Evolutionary conservation across 2,329 filamentous ascomycete genomes (phyloP).

Genomic region (Lasiodiplodia sp.): DNA sequence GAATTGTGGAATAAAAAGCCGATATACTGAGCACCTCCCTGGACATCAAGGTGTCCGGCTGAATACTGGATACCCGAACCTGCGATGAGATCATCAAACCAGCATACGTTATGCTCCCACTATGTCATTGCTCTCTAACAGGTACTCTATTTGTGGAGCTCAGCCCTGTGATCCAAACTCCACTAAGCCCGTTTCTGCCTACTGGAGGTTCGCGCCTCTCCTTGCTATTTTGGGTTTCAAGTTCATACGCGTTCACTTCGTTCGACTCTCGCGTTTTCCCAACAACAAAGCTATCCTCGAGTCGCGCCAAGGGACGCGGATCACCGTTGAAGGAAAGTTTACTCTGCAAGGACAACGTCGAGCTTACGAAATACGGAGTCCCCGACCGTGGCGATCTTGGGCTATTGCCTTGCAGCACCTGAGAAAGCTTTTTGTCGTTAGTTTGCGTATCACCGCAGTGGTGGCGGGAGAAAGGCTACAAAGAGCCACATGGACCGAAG

Average conservation of each 20-base stretch:
- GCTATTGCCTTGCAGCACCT: neutral
- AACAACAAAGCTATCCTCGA: neutral
- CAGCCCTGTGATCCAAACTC: neutral
- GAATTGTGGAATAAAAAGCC: neutral
- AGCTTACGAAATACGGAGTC: neutral
- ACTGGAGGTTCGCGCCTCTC: neutral
- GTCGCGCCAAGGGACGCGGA: neutral
- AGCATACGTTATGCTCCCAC: neutral
- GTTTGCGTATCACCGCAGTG: neutral
- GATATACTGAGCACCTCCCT: neutral
- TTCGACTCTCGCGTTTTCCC: neutral
- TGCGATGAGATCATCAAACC: neutral
- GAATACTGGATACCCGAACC: neutral
- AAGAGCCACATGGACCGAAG: neutral
- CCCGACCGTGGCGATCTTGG: neutral
- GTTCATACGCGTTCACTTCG: neutral
- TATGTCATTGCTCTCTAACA: neutral
- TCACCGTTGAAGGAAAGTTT: neutral
- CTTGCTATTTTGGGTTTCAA: neutral
- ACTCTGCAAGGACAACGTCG: neutral
- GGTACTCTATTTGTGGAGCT: neutral
- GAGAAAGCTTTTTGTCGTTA: neutral
- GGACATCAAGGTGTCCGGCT: neutral
- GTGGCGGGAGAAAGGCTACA: neutral
- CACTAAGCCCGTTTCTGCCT: neutral